Conservation (phyloP, 2,329 filamentous ascomycete genomes). For the Cercospora sp. region DNA sequence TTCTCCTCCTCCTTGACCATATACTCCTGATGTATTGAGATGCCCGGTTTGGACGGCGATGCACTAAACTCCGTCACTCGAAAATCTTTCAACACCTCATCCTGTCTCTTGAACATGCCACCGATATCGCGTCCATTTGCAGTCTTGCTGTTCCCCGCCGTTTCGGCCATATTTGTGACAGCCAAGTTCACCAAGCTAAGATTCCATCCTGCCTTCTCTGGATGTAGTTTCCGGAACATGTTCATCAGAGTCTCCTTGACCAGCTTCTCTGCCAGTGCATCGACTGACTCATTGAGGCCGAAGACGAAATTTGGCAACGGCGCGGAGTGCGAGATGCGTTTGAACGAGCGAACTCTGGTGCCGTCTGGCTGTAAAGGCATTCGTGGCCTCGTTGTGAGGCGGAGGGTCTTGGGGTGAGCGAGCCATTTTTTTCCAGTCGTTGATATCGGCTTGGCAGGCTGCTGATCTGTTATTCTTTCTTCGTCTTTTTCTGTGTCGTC, state of each 20-base stretch:
- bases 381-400: constrained; percentile 73
- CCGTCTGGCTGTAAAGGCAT: constrained; percentile 55
- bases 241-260: constrained; percentile 68
- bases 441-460: not conserved
- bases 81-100: constrained; percentile 68
- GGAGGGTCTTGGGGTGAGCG: constrained; percentile 76
- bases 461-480: no score
- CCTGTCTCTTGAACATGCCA: constrained; percentile 78
- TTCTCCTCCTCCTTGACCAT: constrained; percentile 8
- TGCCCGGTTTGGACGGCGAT: not conserved
- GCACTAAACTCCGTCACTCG: constrained; percentile 51
- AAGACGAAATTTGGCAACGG: constrained; percentile 75
- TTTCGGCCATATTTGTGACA: constrained; percentile 74
- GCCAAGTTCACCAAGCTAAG: constrained; percentile 83
- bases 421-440: constrained; percentile 60
- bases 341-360: constrained; percentile 60
- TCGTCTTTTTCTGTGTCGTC: not conserved
- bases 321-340: constrained; percentile 72
- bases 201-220: constrained; percentile 71
- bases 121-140: constrained; percentile 70
- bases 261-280: constrained; percentile 65
- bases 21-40: not conserved
- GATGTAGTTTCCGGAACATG: constrained; percentile 73
- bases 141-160: constrained; percentile 47
- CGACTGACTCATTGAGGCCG: constrained; percentile 58